A percentile compares a stretch with the other conserved stretches of the same genome.
phyloP scores from a whole-genome alignment of 2,329 filamentous ascomycete species.

The Orbilia javanica region DNA sequence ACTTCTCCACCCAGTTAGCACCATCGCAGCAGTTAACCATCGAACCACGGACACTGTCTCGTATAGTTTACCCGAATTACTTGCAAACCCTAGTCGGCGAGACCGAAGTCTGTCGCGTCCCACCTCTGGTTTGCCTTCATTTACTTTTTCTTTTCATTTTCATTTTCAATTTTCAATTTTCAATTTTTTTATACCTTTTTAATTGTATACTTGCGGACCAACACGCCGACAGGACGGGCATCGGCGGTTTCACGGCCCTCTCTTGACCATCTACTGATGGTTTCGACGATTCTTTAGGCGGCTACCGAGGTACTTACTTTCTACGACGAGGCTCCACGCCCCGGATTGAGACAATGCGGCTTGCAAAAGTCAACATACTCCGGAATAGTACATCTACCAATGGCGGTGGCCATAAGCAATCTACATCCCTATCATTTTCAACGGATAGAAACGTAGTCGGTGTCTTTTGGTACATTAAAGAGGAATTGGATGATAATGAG shows the following conservation, averaged over 20 bases:
- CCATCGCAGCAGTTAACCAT: too few relatives aligned
- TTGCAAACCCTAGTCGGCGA: background rate
- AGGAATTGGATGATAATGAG: slow-evolving; percentile 44
- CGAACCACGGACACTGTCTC: background rate
- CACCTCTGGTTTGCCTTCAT: background rate
- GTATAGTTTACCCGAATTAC: background rate
- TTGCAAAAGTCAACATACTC: slow-evolving; percentile 48
- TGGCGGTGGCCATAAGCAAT: background rate
- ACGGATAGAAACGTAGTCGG: slow-evolving; percentile 43
- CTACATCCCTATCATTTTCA: slow-evolving; percentile 9
- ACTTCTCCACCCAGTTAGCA: background rate
- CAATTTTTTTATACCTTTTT: too few relatives aligned
- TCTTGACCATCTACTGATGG: background rate
- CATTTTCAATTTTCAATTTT: too few relatives aligned
- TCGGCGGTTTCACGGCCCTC: background rate
- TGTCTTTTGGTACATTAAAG: slow-evolving; percentile 53
- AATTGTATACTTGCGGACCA: background rate
- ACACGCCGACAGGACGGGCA: background rate
- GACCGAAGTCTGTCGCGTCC: background rate
- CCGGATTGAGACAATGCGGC: slow-evolving; percentile 23
- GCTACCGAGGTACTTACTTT: too few relatives aligned
- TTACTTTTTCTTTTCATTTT: background rate
- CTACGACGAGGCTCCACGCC: background rate
- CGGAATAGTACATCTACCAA: slow-evolving; percentile 3
- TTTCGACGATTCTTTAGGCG: background rate